Evolutionary conservation across 2,329 filamentous ascomycete species (phyloP).

Genomic region (Metarhizium humberi): DNA sequence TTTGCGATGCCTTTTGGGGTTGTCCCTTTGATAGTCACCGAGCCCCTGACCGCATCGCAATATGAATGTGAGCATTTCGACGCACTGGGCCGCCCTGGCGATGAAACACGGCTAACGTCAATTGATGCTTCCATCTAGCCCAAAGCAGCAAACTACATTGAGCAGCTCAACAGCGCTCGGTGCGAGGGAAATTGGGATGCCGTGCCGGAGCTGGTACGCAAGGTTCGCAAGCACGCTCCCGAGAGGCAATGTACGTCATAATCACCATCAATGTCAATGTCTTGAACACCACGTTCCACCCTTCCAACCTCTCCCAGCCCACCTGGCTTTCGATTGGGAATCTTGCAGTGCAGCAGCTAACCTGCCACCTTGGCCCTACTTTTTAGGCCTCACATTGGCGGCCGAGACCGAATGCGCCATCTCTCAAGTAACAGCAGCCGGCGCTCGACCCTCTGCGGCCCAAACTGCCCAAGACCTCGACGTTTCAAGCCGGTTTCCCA

Average conservation of each 20-base stretch:
- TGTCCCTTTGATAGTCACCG: constrained; percentile 11
- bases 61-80: constrained; percentile 26
- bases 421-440: constrained; percentile 38
- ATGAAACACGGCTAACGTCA: constrained; percentile 12
- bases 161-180: constrained; percentile 74
- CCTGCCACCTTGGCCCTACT: not conserved
- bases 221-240: constrained; percentile 89
- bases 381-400: constrained; percentile 56
- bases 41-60: constrained; percentile 20
- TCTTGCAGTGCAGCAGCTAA: not conserved
- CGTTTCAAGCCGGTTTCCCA: constrained; percentile 34
- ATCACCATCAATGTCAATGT: not conserved
- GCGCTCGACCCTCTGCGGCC: constrained; percentile 32
- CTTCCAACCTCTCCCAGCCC: not conserved
- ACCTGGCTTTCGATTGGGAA: not conserved
- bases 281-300: not conserved
- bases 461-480: constrained; percentile 35
- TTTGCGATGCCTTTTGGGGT: constrained; percentile 12
- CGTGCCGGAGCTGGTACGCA: constrained; percentile 81
- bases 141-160: constrained; percentile 77
- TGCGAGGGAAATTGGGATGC: constrained; percentile 82
- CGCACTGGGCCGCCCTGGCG: not conserved
- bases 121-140: constrained; percentile 28
- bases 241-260: constrained; percentile 64
- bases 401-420: constrained; percentile 62